Base-by-base conservation (phyloP, 1,139 yeast genomes). In the Geotrichum klebahnii region DNA sequence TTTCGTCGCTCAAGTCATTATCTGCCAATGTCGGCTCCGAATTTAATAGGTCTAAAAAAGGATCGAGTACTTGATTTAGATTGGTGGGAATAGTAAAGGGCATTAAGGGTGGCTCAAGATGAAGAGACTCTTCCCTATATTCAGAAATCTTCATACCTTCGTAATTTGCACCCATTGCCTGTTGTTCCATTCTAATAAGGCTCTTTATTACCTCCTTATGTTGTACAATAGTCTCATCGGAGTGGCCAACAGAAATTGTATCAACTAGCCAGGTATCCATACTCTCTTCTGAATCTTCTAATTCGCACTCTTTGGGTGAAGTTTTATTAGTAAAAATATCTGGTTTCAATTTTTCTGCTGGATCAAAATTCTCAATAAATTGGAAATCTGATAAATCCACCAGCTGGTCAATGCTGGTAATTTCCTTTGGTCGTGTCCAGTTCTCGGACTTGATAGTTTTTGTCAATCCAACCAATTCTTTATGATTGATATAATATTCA, bases 11-110 rank as follows among this genome's bases (percentile, higher is more conserved):
- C 5, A 46, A 12, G 28, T 46, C 41, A 8, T 19, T 5, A n/a
- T 46, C 50, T 5, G 50, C 42, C 10, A 44, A n/a, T 10, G 28
- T 32, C 9, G 44, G 44, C 44, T 36, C 48, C n/a, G 33, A 35
- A 28, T 38, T 16, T n/a, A 45, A 28, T 6, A 24, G 8, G 12
- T 38, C 33, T n/a, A 12, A 14, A n/a, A 17, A 5, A 3, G 19
- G 17, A 24, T 24, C 23, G 5, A 38, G 16, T 6, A 19, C 20
- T 17, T 17, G 40, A 22, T 5, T 17, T 19, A 17, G 29, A 28
- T 24, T 12, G 12, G 22, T 23, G 8, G 29, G 3, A 3, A 12
- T 9, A 3, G 12, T 20, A n/a, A 34, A 20, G 17, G 46, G 39
- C 12, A 43, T 9, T 9, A 43, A 16, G 16, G 46, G 46, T 2